These are phyloP conservation scores for Scutellaria galericulata DNA, from an alignment of 257 asterid genomes.

Conservation along the genomic window DNA sequence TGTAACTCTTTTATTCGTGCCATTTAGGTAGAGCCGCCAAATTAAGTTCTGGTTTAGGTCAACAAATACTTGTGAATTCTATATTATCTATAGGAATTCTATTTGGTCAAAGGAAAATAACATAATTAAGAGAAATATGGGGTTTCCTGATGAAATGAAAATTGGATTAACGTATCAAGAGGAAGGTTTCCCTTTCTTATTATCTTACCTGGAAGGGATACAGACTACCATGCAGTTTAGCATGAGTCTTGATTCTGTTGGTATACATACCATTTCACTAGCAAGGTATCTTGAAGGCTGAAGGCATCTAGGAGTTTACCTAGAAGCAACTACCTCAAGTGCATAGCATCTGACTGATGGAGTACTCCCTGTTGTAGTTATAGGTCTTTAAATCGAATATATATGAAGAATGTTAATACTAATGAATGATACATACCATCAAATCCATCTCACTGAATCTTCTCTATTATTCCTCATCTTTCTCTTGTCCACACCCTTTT, in stretches of 20 bases:
- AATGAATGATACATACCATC: neutral
- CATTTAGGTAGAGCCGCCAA: neutral
- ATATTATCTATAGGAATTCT: neutral
- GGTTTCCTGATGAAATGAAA: neutral
- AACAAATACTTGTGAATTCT: neutral
- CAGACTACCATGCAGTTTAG: conserved; percentile 3
- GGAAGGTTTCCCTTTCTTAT: neutral
- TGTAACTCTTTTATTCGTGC: too few relatives aligned
- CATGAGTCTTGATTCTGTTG: neutral
- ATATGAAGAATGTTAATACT: neutral
- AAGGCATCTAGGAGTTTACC: conserved; percentile 1
- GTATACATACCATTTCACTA: neutral
- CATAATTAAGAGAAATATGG: neutral
- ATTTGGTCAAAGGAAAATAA: neutral
- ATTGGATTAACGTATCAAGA: neutral
- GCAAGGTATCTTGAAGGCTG: neutral
- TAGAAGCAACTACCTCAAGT: neutral
- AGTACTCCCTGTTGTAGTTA: conserved; percentile 1
- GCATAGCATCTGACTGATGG: neutral
- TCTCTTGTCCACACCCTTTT: neutral
- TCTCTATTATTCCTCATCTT: neutral
- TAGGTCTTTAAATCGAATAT: neutral
- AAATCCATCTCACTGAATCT: neutral
- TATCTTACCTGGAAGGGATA: neutral
- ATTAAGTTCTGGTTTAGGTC: neutral